phyloP scores from a whole-genome alignment of 2,329 filamentous ascomycete species.

The Colletotrichum brevisporum region DNA sequence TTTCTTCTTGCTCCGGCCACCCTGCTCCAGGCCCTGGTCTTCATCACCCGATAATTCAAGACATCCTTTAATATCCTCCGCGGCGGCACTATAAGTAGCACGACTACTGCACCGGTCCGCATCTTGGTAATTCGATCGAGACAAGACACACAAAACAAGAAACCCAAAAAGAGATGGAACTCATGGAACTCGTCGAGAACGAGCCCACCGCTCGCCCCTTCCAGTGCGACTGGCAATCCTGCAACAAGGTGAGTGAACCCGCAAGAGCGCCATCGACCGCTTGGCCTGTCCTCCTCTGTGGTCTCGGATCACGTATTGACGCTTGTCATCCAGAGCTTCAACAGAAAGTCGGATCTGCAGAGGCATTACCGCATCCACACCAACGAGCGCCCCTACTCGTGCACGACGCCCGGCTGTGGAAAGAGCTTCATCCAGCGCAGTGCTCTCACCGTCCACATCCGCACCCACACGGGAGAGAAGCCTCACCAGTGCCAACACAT shows the following conservation, averaged over 20 bases:
- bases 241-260: conserved; percentile 68
- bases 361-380: conserved; percentile 81
- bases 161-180: conserved; percentile 65
- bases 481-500: conserved; percentile 77
- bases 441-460: conserved; percentile 78
- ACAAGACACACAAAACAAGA: conserved; percentile 44
- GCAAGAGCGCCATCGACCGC: neutral
- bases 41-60: conserved; percentile 37
- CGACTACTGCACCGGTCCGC: conserved; percentile 38
- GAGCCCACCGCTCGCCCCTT: conserved; percentile 74
- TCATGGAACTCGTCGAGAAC: conserved; percentile 75
- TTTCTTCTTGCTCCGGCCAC: conserved; percentile 29
- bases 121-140: conserved; percentile 51
- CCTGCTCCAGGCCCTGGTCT: conserved; percentile 12
- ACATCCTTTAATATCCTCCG: conserved; percentile 30
- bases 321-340: conserved; percentile 71
- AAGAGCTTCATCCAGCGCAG: conserved; percentile 81
- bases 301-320: conserved; percentile 37
- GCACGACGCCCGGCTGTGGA: conserved; percentile 71
- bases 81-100: conserved; percentile 37
- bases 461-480: conserved; percentile 80
- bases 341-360: conserved; percentile 79
- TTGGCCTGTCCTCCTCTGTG: conserved; percentile 7
- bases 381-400: conserved; percentile 77
- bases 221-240: conserved; percentile 74